These are phyloP conservation scores for Arthrobotrys entomopaga DNA, from an alignment of 2,329 filamentous ascomycete genomes.

Conservation along the genomic window DNA sequence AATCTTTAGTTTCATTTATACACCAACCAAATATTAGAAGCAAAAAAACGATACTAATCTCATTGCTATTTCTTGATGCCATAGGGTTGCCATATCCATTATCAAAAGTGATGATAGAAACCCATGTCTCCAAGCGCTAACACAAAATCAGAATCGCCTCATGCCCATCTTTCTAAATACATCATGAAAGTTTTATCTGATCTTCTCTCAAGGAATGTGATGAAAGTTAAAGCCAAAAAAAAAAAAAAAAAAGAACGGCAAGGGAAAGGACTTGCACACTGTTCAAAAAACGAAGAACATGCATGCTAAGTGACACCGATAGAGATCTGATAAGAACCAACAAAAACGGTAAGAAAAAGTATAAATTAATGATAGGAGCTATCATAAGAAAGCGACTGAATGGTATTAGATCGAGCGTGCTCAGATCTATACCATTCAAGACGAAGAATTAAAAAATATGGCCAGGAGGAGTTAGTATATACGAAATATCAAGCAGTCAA, in stretches of 20 bases:
- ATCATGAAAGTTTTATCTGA: slow-evolving; percentile 7
- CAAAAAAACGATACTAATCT: too few species aligned
- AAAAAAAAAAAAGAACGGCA: slow-evolving; percentile 7
- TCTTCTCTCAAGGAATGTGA: slow-evolving; percentile 17
- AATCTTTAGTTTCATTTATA: not conserved
- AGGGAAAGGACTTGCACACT: slow-evolving; percentile 17
- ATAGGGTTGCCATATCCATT: slow-evolving; percentile 12
- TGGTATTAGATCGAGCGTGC: slow-evolving; percentile 29
- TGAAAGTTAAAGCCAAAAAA: not conserved
- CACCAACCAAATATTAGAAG: too few species aligned
- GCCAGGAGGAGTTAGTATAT: slow-evolving; percentile 21
- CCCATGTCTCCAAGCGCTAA: not conserved
- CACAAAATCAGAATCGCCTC: not conserved
- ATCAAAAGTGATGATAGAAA: slow-evolving; percentile 19
- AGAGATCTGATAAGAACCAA: slow-evolving; percentile 29
- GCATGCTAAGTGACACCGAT: slow-evolving; percentile 42
- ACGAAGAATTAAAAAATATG: slow-evolving; percentile 33
- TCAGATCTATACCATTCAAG: slow-evolving; percentile 10
- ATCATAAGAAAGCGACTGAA: slow-evolving; percentile 28
- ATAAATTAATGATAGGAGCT: slow-evolving; percentile 52
- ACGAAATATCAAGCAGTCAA: slow-evolving; percentile 19
- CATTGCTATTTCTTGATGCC: too few species aligned
- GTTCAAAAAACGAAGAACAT: slow-evolving; percentile 23
- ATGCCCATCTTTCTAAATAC: slow-evolving; percentile 24
- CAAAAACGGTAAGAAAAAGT: slow-evolving; percentile 16